Evolutionary conservation across 2,329 filamentous ascomycete species (phyloP), one percentile per base, ranked within the genome.

Genomic region (Didymella arachidicola): DNA sequence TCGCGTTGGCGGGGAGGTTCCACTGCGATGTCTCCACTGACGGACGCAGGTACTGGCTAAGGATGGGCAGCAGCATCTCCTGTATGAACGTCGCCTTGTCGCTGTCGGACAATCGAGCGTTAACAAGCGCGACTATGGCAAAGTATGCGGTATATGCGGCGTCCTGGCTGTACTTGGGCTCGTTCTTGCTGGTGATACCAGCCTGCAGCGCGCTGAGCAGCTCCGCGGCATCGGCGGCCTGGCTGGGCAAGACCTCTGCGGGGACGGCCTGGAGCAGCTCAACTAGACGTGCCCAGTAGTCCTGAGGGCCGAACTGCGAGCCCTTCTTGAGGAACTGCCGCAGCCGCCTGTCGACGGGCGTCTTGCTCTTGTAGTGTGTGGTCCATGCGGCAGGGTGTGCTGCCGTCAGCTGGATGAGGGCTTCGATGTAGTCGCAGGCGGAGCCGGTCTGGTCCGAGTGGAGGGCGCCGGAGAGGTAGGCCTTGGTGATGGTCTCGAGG

Each of bases 101-200:
- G 3, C 84, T 81, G 1, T 80, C 75, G 3, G 73, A 45, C 1
- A 81, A 44, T 1, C 52, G 51, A 7, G 82, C 76, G 0, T 80
- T 4, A 86, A 78, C 8, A 73, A 78, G 30, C 71, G 77, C 16
- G 84, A 85, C 81, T 1, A 87, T 81, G 12, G 87, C 84, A 18
- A 93, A 84, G 71, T 96, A 98, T 14, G 87, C 85, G 27, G 83
- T 85, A 88, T 92, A 97, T 7, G 90, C 91, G 47, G 84, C 80
- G 4, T 84, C 80, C 1, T 87, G 82, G 68, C 93, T 91, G 36
- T 83, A 81, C 12, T 86, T 85, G 1, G 88, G 86, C 70, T 97
- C 94, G 34, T 95, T 91, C 63, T 89, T 88, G 53, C 84, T 86
- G 1, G 84, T 83, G 7, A 97, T 84, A 0, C 93, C 93, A 34